Evolutionary conservation across 2,329 filamentous ascomycete species (phyloP), one percentile per base, ranked within the genome.

Genomic region (Metarhizium humberi): DNA sequence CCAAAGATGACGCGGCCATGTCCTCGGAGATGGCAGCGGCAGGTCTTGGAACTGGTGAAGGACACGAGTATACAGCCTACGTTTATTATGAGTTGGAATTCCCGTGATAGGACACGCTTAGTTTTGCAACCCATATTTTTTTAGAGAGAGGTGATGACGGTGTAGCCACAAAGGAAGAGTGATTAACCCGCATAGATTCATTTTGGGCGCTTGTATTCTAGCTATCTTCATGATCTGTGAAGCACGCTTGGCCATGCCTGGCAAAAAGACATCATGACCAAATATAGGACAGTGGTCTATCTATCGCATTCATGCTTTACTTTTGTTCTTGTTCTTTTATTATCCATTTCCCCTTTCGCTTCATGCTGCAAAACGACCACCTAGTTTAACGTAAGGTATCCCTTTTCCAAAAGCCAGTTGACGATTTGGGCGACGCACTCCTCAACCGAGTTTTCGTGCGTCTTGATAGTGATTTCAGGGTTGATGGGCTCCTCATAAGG

Each of bases 11-110:
- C 65, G 85, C 86, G 14, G 78, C 83, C 32, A 73, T 89, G 66
- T 85, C 88, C 46, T 87, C 85, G 42, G 92, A 97, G 63, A 88
- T 96, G 81, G 89, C 90, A 45, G 86, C 87, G 3, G 86, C 86
- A 4, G 87, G 84, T 30, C 69, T 86, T 51, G 79, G 77, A 29
- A 80, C 82, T 46, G 84, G 82, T 18, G 88, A 91, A 57, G 86
- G 85, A 54, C 78, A 82, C 62, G 91, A 96, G 70, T 99, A 97
- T 75, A 94, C 90, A 57, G 87, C 94, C 45, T 99, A 95, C 73
- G 94, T 97, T 67, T 96, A 92, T 77, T 99, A 97, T 73, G 90
- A 96, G 69, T 88, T 97, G 68, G 89, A 94, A 67, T 84, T 97
- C 56, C 77, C 78, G 51, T 70, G 57, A 66, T 30, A 50, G 53